These are phyloP conservation scores for Crithidia brevicula DNA, from an alignment of 208 protist genomes.

Conservation along the genomic window DNA sequence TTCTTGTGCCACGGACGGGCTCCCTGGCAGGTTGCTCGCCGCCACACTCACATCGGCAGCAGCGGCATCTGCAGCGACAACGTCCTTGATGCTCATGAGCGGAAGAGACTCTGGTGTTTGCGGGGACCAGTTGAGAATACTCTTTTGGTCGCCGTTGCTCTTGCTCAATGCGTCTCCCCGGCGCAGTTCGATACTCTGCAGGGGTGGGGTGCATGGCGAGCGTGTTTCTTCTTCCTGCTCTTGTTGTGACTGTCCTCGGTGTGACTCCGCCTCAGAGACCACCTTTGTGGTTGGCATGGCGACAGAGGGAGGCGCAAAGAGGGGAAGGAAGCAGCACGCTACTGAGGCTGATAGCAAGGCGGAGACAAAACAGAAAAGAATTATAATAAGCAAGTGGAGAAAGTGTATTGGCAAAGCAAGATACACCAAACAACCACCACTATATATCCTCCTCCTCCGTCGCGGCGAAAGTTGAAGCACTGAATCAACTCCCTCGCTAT, in stretches of 20 bases:
- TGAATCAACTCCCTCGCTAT: no score
- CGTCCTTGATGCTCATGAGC: constrained; percentile 7
- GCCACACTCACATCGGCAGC: neutral
- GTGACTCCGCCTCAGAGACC: constrained; percentile 4
- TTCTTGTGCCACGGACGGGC: no score
- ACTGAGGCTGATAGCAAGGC: no score
- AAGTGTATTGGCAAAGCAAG: no score
- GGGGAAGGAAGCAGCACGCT: no score
- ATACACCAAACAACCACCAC: no score
- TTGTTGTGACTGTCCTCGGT: neutral
- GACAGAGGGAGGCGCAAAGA: neutral
- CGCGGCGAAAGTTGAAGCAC: no score
- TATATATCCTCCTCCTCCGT: no score
- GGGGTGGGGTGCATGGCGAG: constrained; percentile 22
- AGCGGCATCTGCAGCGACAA: neutral
- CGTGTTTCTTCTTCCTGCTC: neutral
- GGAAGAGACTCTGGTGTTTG: constrained; percentile 31
- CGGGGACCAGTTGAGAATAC: constrained; percentile 33
- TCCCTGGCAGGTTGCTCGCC: neutral
- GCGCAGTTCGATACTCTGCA: constrained; percentile 3
- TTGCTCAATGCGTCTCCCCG: neutral
- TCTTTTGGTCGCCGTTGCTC: neutral
- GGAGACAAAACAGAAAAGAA: no score
- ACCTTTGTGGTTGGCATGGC: constrained; percentile 5
- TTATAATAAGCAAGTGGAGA: no score